Evolutionary conservation across 768 basidiomycete genomes (phyloP), one percentile per base, ranked within the genome.

Genomic region (Auriscalpium microsporum): DNA sequence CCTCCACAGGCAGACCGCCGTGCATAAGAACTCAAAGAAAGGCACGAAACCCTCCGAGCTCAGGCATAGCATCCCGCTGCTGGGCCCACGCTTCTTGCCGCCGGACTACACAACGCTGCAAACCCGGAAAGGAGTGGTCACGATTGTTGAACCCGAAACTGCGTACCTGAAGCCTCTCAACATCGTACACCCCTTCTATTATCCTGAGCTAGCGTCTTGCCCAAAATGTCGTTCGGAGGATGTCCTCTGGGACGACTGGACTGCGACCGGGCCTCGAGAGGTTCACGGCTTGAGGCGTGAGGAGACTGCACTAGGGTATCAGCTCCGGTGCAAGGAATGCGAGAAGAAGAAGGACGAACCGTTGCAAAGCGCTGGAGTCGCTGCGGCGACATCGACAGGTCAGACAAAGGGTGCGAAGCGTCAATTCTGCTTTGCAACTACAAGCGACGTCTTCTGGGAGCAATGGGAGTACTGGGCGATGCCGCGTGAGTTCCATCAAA

Each of bases 101-200:
- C 65, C 61, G 1, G 51, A 48, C 0, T 61, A 61, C 55, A n/a
- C n/a, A n/a, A n/a, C n/a, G n/a, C 44, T 58, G 23, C 58, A 63
- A n/a, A 8, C 45, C 9, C 44, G 58, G 10, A 62, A 60, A 46
- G 56, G 52, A 3, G 17, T 7, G 0, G 16, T 28, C 4, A n/a
- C 17, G 2, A 28, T 53, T 9, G 45, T 62, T 23, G 33, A 48
- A 13, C 57, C 58, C 4, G 45, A 49, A n/a, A 45, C 52, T 5
- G 55, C 51, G 1, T 66, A 66, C 53, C 61, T 66, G 11, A 60
- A 63, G 42, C 58, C 63, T 5, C 52, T 66, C 8, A 59, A 55
- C 38, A 52, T 65, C 7, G 53, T 67, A 3, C 65, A 67, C 48
- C 65, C 65, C 0, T 54, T 64, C 45, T 67, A 57, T 48, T 63